Evolutionary conservation across 306 rosid genomes (phyloP), one percentile per base, ranked within the genome.

Genomic region (Heteromeles arbutifolia): DNA sequence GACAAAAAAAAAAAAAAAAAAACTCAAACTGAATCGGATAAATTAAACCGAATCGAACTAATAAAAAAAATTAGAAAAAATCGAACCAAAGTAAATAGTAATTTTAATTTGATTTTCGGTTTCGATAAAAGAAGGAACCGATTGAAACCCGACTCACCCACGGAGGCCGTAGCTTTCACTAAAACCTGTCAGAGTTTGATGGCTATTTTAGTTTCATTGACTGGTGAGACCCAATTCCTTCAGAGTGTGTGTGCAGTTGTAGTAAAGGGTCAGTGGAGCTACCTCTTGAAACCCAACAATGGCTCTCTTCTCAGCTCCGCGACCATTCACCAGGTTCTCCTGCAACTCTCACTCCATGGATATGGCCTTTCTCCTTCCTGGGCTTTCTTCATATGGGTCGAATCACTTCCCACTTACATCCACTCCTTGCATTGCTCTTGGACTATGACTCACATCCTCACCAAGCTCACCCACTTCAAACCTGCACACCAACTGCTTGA

Each of bases 361-460:
- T 78, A 65, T 58, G 84, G 83, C 7, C 90, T 86, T 45, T 82
- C 87, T 13, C 78, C 73, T 72, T 75, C 89, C 62, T 85, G 87
- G 77, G 70, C 80, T 50, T 91, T 94, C 84, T 94, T 87, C 96
- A 90, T 87, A 67, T 94, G 97, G 97, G 80, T 78, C n/a, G 85
- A 86, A 34, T 86, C 86, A 7, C 64, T 74, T 45, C 88, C 93
- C 58, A 73, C 87, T 65, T 90, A 82, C 72, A 89, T 67, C 65
- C 96, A 90, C 79, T 85, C 96, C 76, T 81, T 94, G 82, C 90
- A 88, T 45, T 87, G 90, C 72, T 85, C 91, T 24, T 94, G 97
- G 95, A 75, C 86, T 75, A 90, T 92, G 97, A 58, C 90, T 75
- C 84, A 87, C 79, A 79, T 92, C 4, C 93, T 91, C 24, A 77